These are phyloP conservation scores for Trichosporon sp. DNA, from an alignment of 1,284 basidiomycete species.

Conservation along the genomic window DNA sequence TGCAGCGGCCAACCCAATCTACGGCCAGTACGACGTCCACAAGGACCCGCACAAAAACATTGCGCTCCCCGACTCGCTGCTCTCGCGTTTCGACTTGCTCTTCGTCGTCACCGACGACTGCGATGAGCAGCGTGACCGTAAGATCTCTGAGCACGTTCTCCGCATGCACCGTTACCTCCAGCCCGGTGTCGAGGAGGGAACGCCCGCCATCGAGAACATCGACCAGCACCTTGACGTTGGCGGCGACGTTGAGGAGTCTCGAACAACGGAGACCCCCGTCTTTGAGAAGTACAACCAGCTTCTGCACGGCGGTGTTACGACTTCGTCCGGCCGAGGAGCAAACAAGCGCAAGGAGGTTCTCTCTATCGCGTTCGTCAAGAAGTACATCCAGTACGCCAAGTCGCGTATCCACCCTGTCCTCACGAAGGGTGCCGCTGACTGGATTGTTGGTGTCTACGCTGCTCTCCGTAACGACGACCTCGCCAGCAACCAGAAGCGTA, in stretches of 20 bases:
- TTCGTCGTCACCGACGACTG: constrained; percentile 99
- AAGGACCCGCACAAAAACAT: constrained; percentile 99
- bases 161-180: constrained; percentile 96
- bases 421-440: constrained; percentile 89
- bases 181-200: constrained; percentile 85
- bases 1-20: constrained; percentile 97
- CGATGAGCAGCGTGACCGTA: constrained; percentile 87
- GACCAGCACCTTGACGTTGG: constrained; percentile 83
- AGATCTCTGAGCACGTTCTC: constrained; percentile 95
- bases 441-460: constrained; percentile 90
- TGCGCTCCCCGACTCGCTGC: constrained; percentile 92
- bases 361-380: constrained; percentile 92
- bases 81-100: constrained; percentile 97
- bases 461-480: constrained; percentile 87
- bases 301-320: constrained; percentile 75
- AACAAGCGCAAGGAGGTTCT: constrained; percentile 75
- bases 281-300: constrained; percentile 97
- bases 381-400: constrained; percentile 98
- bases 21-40: constrained; percentile 98
- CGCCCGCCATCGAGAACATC: constrained; percentile 79
- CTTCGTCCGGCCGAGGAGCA: constrained; percentile 58
- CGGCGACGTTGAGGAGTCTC: constrained; percentile 56
- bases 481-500: constrained; percentile 87
- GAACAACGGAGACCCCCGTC: constrained; percentile 64
- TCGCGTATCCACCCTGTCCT: constrained; percentile 75